Evolutionary conservation across 1,139 yeast genomes (phyloP).

Genomic region (Hanseniaspora gamundiae): DNA sequence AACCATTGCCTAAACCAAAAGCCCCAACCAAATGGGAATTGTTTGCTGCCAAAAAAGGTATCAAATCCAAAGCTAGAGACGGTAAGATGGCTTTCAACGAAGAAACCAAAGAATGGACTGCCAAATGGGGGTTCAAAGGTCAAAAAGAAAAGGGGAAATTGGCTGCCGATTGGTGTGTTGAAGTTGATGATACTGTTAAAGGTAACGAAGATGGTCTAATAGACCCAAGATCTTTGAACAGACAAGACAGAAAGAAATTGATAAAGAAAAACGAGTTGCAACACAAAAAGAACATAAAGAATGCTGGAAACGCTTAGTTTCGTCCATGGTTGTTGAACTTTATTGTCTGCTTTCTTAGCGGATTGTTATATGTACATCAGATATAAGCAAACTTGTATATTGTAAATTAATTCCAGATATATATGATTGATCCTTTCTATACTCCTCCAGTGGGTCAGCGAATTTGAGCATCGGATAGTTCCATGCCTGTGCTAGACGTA

Average conservation of each 20-base stretch:
- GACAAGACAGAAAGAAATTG: conserved; percentile 76
- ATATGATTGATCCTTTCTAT: too few species aligned
- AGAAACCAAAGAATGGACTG: conserved; percentile 87
- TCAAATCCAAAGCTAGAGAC: conserved; percentile 76
- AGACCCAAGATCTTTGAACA: conserved; percentile 72
- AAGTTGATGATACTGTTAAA: conserved; percentile 65
- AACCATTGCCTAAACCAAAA: conserved; percentile 85
- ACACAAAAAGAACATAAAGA: conserved; percentile 67
- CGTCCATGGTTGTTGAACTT: too few species aligned
- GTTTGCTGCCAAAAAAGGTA: conserved; percentile 93
- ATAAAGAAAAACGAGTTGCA: conserved; percentile 79
- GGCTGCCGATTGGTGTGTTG: conserved; percentile 93
- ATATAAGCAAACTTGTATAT: too few species aligned
- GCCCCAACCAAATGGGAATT: conserved; percentile 93
- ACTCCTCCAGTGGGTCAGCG: too few species aligned
- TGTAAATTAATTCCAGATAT: too few species aligned
- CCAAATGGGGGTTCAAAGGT: conserved; percentile 97
- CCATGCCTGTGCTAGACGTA: too few species aligned
- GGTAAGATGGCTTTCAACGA: conserved; percentile 90
- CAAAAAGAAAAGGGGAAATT: conserved; percentile 54
- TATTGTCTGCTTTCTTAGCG: too few species aligned
- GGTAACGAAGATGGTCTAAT: conserved; percentile 59
- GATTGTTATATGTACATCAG: too few species aligned
- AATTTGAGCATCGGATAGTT: too few species aligned
- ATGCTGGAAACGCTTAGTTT: conserved; percentile 11